Evolutionary conservation across 495 filamentous ascomycete genomes (phyloP).

Genomic region (Alectoria sarmentosa): DNA sequence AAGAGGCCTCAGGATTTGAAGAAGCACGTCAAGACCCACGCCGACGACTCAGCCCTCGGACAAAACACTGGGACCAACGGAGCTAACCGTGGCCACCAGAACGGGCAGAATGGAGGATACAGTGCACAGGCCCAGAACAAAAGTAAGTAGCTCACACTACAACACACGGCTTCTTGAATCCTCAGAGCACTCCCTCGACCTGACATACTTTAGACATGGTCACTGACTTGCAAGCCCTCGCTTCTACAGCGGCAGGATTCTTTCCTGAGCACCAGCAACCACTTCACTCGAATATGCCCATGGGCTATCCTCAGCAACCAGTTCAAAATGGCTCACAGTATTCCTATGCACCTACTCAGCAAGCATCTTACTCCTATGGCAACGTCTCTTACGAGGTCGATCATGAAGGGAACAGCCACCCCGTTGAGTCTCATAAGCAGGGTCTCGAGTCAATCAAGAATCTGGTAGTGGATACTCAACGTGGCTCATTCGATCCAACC

Average conservation of each 20-base stretch:
- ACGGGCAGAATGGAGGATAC: constrained; percentile 47
- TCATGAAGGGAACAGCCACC: constrained; percentile 42
- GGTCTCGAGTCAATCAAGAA: constrained; percentile 83
- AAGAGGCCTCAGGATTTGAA: constrained; percentile 98
- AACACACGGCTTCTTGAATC: background rate
- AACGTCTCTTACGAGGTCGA: constrained; percentile 64
- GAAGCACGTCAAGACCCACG: constrained; percentile 99
- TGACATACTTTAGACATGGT: constrained; percentile 29
- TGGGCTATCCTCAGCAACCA: constrained; percentile 39
- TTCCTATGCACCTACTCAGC: constrained; percentile 51
- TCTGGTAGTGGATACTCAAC: constrained; percentile 88
- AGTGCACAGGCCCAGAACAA: constrained; percentile 26
- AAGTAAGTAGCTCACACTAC: constrained; percentile 17
- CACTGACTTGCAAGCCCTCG: constrained; percentile 44
- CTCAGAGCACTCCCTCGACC: constrained; percentile 18
- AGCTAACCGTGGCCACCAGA: constrained; percentile 19
- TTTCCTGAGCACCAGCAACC: constrained; percentile 54
- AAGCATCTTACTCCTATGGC: constrained; percentile 52
- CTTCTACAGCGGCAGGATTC: constrained; percentile 41
- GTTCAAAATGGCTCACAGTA: constrained; percentile 50
- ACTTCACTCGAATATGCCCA: constrained; percentile 48
- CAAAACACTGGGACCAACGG: constrained; percentile 57
- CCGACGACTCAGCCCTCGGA: constrained; percentile 88
- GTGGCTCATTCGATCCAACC: constrained; percentile 75
- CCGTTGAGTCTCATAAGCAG: constrained; percentile 67